These are phyloP conservation scores for Microcyclospora tardicrescens DNA, from an alignment of 2,329 filamentous ascomycete species.

Conservation along the genomic window DNA sequence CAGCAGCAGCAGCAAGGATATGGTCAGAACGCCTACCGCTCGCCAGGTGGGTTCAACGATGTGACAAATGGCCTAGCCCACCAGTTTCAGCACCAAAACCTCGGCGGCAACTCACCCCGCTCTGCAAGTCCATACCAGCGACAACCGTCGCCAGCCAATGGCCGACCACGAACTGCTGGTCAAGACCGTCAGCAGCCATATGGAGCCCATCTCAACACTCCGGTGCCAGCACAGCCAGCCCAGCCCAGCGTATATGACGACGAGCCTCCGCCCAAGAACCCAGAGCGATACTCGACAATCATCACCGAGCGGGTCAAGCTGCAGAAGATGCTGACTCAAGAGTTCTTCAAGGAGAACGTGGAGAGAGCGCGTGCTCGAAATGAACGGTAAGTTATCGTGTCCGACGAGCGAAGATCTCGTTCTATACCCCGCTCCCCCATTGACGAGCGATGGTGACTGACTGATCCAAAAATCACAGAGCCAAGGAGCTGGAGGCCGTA, in stretches of 20 bases:
- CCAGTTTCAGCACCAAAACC: constrained; percentile 93
- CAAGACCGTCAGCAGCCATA: constrained; percentile 47
- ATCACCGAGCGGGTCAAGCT: constrained; percentile 61
- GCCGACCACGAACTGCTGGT: constrained; percentile 71
- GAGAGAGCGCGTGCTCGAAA: constrained; percentile 92
- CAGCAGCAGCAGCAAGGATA: constrained; percentile 35
- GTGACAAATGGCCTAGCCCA: constrained; percentile 84
- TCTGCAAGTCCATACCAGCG: constrained; percentile 54
- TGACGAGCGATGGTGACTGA: constrained; percentile 11
- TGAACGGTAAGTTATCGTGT: constrained; percentile 52
- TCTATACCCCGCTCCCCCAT: neutral
- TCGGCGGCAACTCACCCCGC: constrained; percentile 51
- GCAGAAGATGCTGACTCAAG: constrained; percentile 51
- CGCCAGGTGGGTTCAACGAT: constrained; percentile 55
- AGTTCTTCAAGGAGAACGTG: constrained; percentile 97
- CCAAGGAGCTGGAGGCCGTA: constrained; percentile 81
- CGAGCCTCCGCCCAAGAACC: constrained; percentile 63
- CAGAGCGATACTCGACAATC: constrained; percentile 78
- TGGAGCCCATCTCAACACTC: constrained; percentile 54
- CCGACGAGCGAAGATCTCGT: too few relatives aligned
- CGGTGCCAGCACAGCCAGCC: constrained; percentile 38
- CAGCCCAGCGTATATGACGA: constrained; percentile 38
- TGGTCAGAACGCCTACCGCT: constrained; percentile 37
- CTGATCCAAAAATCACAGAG: constrained; percentile 42
- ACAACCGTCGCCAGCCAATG: constrained; percentile 50